Conservation (phyloP, 2,329 filamentous ascomycete species). For the Penicillium sp. region DNA sequence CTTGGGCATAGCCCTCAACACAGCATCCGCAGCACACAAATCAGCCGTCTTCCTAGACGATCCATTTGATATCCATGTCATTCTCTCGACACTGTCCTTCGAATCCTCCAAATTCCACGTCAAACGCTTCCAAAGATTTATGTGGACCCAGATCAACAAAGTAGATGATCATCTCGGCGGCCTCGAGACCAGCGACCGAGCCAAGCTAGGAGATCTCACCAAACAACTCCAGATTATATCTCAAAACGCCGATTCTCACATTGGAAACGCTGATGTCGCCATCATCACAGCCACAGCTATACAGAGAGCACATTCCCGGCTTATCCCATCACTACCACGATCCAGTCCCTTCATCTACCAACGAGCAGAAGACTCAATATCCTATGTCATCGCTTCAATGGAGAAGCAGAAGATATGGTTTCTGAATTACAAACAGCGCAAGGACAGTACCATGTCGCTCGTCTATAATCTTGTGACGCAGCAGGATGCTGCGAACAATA, state of each 20-base stretch:
- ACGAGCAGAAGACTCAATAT: conserved; percentile 20
- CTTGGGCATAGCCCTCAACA: conserved; percentile 7
- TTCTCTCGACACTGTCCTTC: conserved; percentile 13
- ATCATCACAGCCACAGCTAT: conserved; percentile 24
- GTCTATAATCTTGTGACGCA: conserved; percentile 30
- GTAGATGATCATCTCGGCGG: conserved; percentile 22
- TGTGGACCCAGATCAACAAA: conserved; percentile 19
- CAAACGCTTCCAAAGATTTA: conserved; percentile 14
- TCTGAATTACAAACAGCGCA: conserved; percentile 26
- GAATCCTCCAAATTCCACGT: conserved; percentile 16
- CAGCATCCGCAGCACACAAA: not conserved
- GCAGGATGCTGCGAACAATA: conserved; percentile 30
- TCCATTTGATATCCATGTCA: conserved; percentile 16
- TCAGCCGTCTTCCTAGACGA: conserved; percentile 5
- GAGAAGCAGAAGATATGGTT: conserved; percentile 30
- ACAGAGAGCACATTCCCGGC: conserved; percentile 15
- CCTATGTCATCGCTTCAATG: conserved; percentile 26
- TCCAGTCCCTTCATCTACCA: conserved; percentile 7
- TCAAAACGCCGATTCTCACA: conserved; percentile 27
- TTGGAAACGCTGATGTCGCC: conserved; percentile 28
- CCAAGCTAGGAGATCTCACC: conserved; percentile 22
- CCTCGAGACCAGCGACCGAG: conserved; percentile 18
- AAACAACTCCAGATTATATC: conserved; percentile 31
- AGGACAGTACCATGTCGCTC: conserved; percentile 24
- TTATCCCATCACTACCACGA: conserved; percentile 3